These are phyloP conservation scores for Boeremia exigua DNA, from an alignment of 2,329 filamentous ascomycete genomes.

Conservation along the genomic window DNA sequence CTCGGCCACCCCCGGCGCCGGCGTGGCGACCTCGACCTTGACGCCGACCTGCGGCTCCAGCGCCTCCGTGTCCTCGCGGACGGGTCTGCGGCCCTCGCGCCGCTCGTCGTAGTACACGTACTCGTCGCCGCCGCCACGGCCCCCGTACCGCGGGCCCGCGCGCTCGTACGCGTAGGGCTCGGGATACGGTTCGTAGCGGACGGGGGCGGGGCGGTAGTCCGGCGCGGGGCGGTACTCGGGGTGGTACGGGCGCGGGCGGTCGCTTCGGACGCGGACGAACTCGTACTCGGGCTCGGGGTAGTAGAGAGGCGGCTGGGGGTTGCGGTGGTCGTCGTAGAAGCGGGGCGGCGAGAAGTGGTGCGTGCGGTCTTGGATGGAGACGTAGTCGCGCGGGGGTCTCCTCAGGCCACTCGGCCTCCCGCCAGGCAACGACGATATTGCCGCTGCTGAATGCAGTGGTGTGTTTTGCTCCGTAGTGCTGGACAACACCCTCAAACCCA, in stretches of 20 bases:
- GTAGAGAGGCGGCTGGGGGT: slow-evolving; percentile 36
- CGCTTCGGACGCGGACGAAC: slow-evolving; percentile 39
- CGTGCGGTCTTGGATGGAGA: slow-evolving; percentile 43
- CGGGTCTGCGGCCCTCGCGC: slow-evolving; percentile 23
- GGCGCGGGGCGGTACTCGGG: slow-evolving; percentile 13
- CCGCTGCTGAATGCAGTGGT: slow-evolving; percentile 72
- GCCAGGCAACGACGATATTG: slow-evolving; percentile 78
- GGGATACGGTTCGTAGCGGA: slow-evolving; percentile 38
- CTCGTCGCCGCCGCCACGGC: slow-evolving; percentile 21
- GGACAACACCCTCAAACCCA: slow-evolving; percentile 78
- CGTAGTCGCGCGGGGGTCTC: slow-evolving; percentile 55
- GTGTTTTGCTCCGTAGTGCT: slow-evolving; percentile 85
- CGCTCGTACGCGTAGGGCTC: slow-evolving; percentile 43
- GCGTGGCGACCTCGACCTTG: slow-evolving; percentile 15
- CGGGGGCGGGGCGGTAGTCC: slow-evolving; percentile 15
- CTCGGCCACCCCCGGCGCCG: slow-evolving; percentile 6
- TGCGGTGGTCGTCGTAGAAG: slow-evolving; percentile 38
- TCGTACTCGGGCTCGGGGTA: slow-evolving; percentile 44
- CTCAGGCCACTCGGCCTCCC: slow-evolving; percentile 76
- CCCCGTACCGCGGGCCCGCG: slow-evolving; percentile 33
- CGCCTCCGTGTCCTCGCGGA: slow-evolving; percentile 7
- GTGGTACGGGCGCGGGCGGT: slow-evolving; percentile 29
- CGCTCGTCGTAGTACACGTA: slow-evolving; percentile 45
- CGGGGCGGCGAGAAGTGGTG: slow-evolving; percentile 39
- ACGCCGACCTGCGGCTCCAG: slow-evolving; percentile 10